Evolutionary conservation across 176 grass and related monocot species (phyloP).

Genomic region (Bothriochloa decipiens): DNA sequence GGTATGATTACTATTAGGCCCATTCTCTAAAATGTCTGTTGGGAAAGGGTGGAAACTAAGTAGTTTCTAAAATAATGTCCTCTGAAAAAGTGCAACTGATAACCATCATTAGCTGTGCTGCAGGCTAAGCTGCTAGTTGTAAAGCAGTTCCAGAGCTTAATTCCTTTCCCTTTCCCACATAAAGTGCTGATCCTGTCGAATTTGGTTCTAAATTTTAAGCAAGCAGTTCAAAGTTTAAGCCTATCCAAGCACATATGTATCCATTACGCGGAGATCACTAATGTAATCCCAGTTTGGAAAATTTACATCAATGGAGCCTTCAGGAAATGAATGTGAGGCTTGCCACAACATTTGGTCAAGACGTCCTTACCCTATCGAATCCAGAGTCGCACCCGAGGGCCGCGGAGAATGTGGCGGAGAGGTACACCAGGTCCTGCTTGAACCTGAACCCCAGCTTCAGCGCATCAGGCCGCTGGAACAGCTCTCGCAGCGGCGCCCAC

Average conservation of each 20-base stretch:
- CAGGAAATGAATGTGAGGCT: not conserved
- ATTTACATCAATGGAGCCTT: not conserved
- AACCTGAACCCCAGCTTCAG: conserved; percentile 91
- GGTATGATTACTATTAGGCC: not conserved
- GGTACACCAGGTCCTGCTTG: conserved; percentile 90
- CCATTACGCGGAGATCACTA: not conserved
- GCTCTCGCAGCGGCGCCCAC: conserved; percentile 62
- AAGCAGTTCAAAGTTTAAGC: not conserved
- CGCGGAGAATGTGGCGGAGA: conserved; percentile 81
- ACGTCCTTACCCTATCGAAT: conserved; percentile 62
- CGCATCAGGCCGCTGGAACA: conserved; percentile 61
- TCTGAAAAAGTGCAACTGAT: not conserved
- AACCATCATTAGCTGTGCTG: not conserved
- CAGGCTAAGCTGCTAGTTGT: not conserved
- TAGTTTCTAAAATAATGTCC: not conserved
- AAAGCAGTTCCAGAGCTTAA: conserved; percentile 17
- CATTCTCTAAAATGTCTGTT: not conserved
- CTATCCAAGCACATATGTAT: not conserved
- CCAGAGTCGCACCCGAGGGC: conserved; percentile 52
- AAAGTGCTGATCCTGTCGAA: not conserved
- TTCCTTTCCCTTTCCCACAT: not conserved
- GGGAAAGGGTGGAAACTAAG: not conserved
- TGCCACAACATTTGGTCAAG: not conserved
- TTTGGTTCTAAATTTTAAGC: not conserved
- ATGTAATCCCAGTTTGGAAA: not conserved